Percentiles rank a stretch among this genome's conserved stretches.
These are phyloP conservation scores for Ogataea haglerorum DNA, from an alignment of 805 yeast genomes.

Conservation along the genomic window DNA sequence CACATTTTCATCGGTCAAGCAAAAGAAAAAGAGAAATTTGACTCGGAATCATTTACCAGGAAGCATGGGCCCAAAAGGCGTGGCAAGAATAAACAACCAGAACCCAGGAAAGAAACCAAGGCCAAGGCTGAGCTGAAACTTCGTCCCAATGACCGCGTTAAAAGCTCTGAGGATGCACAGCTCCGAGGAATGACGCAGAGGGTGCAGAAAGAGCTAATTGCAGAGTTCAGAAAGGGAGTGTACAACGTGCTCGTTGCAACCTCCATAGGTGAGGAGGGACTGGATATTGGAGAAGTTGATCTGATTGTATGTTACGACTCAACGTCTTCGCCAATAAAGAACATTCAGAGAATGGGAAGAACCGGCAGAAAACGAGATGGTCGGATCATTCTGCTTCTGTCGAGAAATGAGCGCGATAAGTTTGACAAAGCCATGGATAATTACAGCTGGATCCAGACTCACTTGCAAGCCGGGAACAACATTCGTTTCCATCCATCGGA, in stretches of 20 bases:
- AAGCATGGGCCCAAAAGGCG: constrained; percentile 42
- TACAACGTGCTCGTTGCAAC: constrained; percentile 89
- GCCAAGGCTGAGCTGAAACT: constrained; percentile 28
- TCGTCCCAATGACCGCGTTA: constrained; percentile 39
- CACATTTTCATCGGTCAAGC: constrained; percentile 94
- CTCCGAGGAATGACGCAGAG: constrained; percentile 87
- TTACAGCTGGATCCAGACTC: constrained; percentile 72
- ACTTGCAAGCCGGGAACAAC: constrained; percentile 48
- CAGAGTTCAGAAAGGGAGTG: constrained; percentile 66
- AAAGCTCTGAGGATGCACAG: constrained; percentile 74
- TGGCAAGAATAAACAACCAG: constrained; percentile 29
- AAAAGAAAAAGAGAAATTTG: constrained; percentile 65
- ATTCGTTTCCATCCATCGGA: constrained; percentile 48
- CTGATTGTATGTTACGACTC: constrained; percentile 90
- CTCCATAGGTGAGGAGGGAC: constrained; percentile 97
- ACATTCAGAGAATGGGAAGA: constrained; percentile 95
- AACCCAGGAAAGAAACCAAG: constrained; percentile 30
- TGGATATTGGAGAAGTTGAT: constrained; percentile 98
- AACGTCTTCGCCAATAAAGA: constrained; percentile 88
- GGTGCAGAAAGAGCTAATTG: constrained; percentile 74
- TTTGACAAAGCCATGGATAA: constrained; percentile 83
- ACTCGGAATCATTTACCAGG: constrained; percentile 46
- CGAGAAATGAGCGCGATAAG: constrained; percentile 73
- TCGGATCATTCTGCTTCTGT: constrained; percentile 65
- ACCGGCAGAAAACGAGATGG: constrained; percentile 97